Conservation (phyloP, 768 basidiomycete species). For the Tulasnella sp. region DNA sequence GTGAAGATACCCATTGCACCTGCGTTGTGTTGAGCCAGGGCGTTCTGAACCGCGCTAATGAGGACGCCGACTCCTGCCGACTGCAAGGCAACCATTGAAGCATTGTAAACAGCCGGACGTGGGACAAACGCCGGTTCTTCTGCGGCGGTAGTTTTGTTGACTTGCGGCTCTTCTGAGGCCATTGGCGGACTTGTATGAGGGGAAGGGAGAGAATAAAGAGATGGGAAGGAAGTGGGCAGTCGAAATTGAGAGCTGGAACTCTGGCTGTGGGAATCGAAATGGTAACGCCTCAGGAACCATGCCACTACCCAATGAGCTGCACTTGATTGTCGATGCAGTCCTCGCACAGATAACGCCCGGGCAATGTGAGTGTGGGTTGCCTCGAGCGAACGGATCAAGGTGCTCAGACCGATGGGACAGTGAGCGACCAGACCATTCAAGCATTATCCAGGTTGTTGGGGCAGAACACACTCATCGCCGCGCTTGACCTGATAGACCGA, state of each 20-base stretch:
- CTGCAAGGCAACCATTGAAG: slow-evolving; percentile 38
- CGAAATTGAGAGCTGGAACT: slow-evolving; percentile 8
- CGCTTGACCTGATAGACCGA: slow-evolving; percentile 73
- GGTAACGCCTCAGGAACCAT: slow-evolving; percentile 3
- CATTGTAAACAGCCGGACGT: slow-evolving; percentile 31
- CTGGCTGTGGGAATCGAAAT: not conserved
- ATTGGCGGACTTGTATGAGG: not conserved
- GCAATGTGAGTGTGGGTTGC: not conserved
- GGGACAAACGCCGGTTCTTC: slow-evolving; percentile 28
- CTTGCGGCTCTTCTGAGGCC: slow-evolving; percentile 18
- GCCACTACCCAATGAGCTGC: slow-evolving; percentile 12
- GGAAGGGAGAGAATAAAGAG: not conserved
- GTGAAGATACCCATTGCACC: slow-evolving; percentile 86
- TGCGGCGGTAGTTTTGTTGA: not conserved
- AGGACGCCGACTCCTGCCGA: slow-evolving; percentile 43
- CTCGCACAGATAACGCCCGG: not conserved
- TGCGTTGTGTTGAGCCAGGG: slow-evolving; percentile 65
- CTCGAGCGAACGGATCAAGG: not conserved
- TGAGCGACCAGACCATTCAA: slow-evolving; percentile 23
- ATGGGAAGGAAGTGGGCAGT: slow-evolving; percentile 9
- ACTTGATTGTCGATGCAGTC: not conserved
- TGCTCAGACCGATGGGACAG: slow-evolving; percentile 10
- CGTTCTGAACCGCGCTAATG: slow-evolving; percentile 65
- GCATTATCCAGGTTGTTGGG: slow-evolving; percentile 22
- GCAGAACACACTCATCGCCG: slow-evolving; percentile 49